Conservation (phyloP, 1,284 basidiomycete species). For the Ustilago nuda region DNA sequence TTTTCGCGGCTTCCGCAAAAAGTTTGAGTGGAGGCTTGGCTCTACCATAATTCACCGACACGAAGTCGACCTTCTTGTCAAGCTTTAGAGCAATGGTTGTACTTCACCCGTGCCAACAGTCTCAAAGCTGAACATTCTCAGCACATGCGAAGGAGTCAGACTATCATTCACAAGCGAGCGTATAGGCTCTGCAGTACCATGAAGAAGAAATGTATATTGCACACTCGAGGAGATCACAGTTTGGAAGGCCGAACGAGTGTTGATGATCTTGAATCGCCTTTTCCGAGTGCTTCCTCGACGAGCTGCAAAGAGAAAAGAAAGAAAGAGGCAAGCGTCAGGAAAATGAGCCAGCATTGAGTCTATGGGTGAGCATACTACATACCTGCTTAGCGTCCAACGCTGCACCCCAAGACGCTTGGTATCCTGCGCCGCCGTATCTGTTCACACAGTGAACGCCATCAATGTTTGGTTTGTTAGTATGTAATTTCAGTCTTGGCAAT, state of each 20-base stretch:
- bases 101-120: neutral
- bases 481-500: too few species aligned
- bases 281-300: constrained; percentile 26
- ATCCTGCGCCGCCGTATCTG: constrained; percentile 54
- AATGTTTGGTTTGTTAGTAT: neutral
- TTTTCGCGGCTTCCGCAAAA: constrained; percentile 17
- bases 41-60: constrained; percentile 2
- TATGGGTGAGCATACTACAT: neutral
- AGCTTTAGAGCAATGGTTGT: neutral
- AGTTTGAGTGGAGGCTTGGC: constrained; percentile 6
- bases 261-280: neutral
- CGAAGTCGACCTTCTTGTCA: neutral
- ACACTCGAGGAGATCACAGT: neutral
- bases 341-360: neutral
- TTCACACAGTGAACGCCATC: neutral
- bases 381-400: constrained; percentile 48
- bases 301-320: constrained; percentile 11
- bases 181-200: neutral
- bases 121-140: neutral
- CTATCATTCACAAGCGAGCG: neutral
- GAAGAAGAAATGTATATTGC: neutral
- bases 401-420: constrained; percentile 63
- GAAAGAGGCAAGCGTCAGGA: neutral
- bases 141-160: neutral
- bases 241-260: neutral